Conservation (phyloP, 805 yeast species). For the Candida suzukii region DNA sequence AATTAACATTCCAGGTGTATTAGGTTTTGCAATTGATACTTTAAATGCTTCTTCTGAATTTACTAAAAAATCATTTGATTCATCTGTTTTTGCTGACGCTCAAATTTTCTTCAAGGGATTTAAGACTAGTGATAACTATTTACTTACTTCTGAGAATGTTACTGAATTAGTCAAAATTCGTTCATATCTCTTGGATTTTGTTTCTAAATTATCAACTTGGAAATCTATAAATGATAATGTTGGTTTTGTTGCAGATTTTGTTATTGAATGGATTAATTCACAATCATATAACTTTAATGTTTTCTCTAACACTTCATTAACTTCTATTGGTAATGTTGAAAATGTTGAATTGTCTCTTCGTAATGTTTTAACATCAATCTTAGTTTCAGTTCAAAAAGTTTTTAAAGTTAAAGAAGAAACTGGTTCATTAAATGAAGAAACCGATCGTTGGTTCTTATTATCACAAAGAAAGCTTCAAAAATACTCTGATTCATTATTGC, state of each 20-base stretch:
- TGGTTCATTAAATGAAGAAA: constrained; percentile 32
- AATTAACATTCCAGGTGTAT: constrained; percentile 30
- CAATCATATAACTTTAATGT: constrained; percentile 14
- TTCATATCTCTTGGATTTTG: constrained; percentile 18
- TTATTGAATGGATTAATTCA: constrained; percentile 38
- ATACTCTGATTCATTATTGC: constrained; percentile 30
- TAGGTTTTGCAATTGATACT: constrained; percentile 26
- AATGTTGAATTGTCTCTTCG: constrained; percentile 44
- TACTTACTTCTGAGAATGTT: constrained; percentile 10
- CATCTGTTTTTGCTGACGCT: constrained; percentile 17
- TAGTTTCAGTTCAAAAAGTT: constrained; percentile 62
- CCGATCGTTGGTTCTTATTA: constrained; percentile 61
- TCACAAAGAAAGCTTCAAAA: constrained; percentile 38
- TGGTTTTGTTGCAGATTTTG: constrained; percentile 41
- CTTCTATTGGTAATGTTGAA: constrained; percentile 11
- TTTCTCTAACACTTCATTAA: constrained; percentile 20
- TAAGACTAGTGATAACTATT: constrained; percentile 2
- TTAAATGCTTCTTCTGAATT: constrained; percentile 8
- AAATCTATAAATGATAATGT: constrained; percentile 20
- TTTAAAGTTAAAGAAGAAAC: constrained; percentile 28
- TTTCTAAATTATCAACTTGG: constrained; percentile 27
- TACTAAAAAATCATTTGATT: constrained; percentile 2
- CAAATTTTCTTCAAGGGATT: constrained; percentile 12
- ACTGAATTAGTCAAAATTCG: constrained; percentile 14
- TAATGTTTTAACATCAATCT: constrained; percentile 46